A percentile compares a stretch with the other conserved stretches of the same genome.
Conservation (phyloP, 495 filamentous ascomycete species). For the Aeminium ludgeri region DNA sequence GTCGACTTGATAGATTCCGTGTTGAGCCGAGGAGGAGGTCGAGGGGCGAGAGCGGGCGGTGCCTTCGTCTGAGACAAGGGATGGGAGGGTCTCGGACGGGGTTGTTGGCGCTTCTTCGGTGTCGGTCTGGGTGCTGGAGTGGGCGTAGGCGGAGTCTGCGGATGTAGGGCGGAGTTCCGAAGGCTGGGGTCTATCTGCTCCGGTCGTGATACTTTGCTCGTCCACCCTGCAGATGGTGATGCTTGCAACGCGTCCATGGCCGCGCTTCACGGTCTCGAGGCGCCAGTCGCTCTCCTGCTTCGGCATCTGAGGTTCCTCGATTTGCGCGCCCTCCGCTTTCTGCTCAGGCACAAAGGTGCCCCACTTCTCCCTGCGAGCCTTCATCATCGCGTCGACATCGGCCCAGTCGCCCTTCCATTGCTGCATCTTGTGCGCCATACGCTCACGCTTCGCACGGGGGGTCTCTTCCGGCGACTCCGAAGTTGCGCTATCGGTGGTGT, state of each 20-base stretch:
- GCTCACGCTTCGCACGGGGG: constrained; percentile 4
- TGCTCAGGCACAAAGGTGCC: background rate
- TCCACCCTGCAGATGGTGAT: constrained; percentile 1
- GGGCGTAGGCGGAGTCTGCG: no score
- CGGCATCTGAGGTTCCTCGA: background rate
- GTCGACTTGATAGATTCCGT: no score
- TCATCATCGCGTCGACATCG: constrained; percentile 6
- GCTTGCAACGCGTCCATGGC: constrained; percentile 1
- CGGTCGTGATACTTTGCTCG: no score
- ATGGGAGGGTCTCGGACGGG: no score
- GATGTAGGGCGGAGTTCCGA: no score
- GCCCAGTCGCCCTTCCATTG: constrained; percentile 13
- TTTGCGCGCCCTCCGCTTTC: background rate
- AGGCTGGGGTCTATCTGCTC: no score
- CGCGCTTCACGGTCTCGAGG: constrained; percentile 2
- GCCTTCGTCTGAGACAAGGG: background rate
- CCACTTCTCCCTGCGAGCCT: constrained; percentile 1
- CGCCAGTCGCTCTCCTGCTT: background rate
- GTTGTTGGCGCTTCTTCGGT: no score
- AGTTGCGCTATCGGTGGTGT: no score
- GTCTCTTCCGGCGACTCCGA: constrained; percentile 3
- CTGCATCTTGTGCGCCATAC: constrained; percentile 2
- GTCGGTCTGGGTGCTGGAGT: no score
- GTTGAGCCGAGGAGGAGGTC: no score
- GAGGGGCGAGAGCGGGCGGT: no score